Evolutionary conservation across 768 basidiomycete genomes (phyloP), one percentile per base, ranked within the genome.

Genomic region (Daedaleopsis nitida): DNA sequence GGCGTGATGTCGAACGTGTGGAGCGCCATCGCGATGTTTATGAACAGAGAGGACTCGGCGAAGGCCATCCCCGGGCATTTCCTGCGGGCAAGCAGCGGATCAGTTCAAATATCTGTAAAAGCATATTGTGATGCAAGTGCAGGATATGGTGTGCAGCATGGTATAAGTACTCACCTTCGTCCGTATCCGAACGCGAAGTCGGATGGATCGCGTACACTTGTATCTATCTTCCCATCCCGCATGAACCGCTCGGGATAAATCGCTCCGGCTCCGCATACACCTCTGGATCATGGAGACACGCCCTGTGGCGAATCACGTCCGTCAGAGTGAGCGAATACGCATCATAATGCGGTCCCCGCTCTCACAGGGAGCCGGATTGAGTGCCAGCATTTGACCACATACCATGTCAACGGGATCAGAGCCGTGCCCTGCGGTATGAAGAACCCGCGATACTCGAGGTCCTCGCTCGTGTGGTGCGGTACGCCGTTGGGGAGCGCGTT

Each of bases 31-130:
- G 57, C 57, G 11, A 57, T 19, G 1, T 76, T 76, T n/a, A 82
- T 76, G 76, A 78, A 83, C 1, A 83, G 64, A 56, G 78, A 77
- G 0, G 76, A 76, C 57, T 81, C 77, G 3, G 77, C 81, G 64
- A 80, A 74, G 53, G 75, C 75, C 6, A 79, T 74, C 0, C 82
- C 82, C 11, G 82, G 83, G 59, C 83, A 83, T 19, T 78, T 74
- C 21, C 47, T 49, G 47, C 17, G 7, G 14, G 23, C 49, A 5
- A 50, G 23, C 2, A 21, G 3, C 10, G 3, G 5, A 10, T 42
- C 39, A 42, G 39, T 17, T 42, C 13, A 42, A 7, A 7, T 32
- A 3, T 32, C 3, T 32, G 27, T 32, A 32, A 7, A 32, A 32
- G 27, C 27, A 7, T 32, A 32, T 32, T 32, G 27, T 32, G 39